Percentiles rank a stretch among this genome's conserved stretches.
These are phyloP conservation scores for Mucor velutinosus DNA, from an alignment of 371 early-diverging fungal species.

Conservation along the genomic window DNA sequence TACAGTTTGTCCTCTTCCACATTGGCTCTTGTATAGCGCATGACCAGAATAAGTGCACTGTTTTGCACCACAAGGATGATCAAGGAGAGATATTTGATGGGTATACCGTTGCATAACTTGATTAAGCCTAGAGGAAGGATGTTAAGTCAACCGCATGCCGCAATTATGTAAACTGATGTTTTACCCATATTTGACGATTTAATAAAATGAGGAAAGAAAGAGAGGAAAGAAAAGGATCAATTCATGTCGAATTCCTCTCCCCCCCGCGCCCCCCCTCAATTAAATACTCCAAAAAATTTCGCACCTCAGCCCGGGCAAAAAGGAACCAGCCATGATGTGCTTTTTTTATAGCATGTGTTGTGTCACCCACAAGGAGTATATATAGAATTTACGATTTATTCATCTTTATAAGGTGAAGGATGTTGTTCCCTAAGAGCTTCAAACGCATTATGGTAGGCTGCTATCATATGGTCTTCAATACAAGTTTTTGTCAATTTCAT, in stretches of 20 bases:
- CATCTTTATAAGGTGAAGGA: background rate
- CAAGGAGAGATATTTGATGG: slow-evolving; percentile 79
- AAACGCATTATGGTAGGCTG: slow-evolving; percentile 35
- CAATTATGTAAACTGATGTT: background rate
- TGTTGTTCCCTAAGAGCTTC: slow-evolving; percentile 8
- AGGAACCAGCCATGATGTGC: background rate
- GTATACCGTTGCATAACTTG: slow-evolving; percentile 36
- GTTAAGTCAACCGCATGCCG: background rate
- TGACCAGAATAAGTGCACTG: slow-evolving; percentile 74
- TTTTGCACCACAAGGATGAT: slow-evolving; percentile 84
- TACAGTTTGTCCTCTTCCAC: slow-evolving; percentile 49
- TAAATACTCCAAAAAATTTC: background rate
- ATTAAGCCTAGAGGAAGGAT: background rate
- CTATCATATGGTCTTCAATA: slow-evolving; percentile 47
- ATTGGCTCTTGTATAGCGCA: slow-evolving; percentile 72
- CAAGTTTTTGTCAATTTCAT: slow-evolving; percentile 44
- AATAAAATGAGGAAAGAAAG: background rate
- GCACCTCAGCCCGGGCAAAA: background rate
- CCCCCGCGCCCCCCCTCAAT: background rate
- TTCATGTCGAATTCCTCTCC: background rate
- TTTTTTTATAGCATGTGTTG: background rate
- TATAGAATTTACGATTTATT: background rate
- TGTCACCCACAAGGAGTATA: background rate
- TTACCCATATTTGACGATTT: slow-evolving; percentile 13
- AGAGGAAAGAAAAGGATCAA: background rate